Percentiles rank a stretch among this genome's conserved stretches.
Evolutionary conservation across 495 filamentous ascomycete genomes (phyloP).

Genomic region (Daldinia decipiens): DNA sequence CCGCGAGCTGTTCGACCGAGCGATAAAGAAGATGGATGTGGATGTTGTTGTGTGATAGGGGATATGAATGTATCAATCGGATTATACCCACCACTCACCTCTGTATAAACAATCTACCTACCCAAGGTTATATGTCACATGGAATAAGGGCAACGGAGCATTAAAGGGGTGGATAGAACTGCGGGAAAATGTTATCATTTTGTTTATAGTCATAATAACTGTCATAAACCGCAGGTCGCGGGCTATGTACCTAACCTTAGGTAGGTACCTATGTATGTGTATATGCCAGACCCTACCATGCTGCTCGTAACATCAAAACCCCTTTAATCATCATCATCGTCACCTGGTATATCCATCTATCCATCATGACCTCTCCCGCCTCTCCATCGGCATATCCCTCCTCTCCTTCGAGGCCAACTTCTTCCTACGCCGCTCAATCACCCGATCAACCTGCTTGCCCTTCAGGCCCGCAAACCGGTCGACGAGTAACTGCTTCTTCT

Average conservation of each 20-base stretch:
- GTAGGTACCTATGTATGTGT: neutral
- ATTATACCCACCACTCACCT: conserved; percentile 12
- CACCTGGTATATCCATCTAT: conserved; percentile 20
- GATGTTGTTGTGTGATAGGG: conserved; percentile 38
- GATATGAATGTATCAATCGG: neutral
- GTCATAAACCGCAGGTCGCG: conserved; percentile 14
- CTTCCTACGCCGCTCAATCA: conserved; percentile 84
- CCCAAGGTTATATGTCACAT: neutral
- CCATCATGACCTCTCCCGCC: conserved; percentile 57
- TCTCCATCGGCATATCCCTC: conserved; percentile 75
- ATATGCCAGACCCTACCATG: neutral
- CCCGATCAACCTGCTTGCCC: conserved; percentile 79
- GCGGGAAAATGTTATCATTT: conserved; percentile 38
- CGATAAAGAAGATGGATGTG: conserved; percentile 63
- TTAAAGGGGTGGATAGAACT: conserved; percentile 21
- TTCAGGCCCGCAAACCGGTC: conserved; percentile 84
- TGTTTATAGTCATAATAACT: conserved; percentile 27
- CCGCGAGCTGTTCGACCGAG: conserved; percentile 79
- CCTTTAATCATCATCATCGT: conserved; percentile 10
- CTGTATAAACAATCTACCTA: conserved; percentile 18
- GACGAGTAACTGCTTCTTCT: conserved; percentile 83
- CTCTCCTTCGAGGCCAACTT: conserved; percentile 83
- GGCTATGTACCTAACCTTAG: neutral
- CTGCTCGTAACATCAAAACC: conserved; percentile 2
- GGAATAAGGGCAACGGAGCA: conserved; percentile 19